These are phyloP conservation scores for Sporothrix variecibatus DNA, from an alignment of 2,329 filamentous ascomycete species.

Conservation along the genomic window DNA sequence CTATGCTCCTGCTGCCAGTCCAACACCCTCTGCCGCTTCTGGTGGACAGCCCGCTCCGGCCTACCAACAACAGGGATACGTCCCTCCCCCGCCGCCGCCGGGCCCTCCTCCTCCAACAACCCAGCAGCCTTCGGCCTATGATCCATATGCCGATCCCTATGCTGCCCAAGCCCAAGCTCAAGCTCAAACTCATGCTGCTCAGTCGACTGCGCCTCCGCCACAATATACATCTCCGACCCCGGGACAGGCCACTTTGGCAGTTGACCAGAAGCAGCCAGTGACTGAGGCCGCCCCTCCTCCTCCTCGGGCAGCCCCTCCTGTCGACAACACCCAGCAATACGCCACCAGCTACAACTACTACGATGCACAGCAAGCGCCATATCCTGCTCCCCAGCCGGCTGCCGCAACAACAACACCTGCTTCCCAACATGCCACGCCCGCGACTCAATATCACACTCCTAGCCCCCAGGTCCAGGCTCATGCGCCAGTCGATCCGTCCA, in stretches of 20 bases:
- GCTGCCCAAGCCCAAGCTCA: background rate
- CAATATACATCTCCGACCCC: background rate
- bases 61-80: constrained; percentile 5
- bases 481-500: background rate
- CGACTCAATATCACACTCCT: background rate
- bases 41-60: background rate
- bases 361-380: background rate
- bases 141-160: background rate
- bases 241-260: background rate
- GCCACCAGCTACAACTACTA: constrained; percentile 13
- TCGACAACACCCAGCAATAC: background rate
- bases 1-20: background rate
- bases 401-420: background rate
- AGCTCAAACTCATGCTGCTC: background rate
- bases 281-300: background rate
- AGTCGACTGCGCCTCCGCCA: background rate
- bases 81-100: constrained; percentile 13
- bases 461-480: background rate
- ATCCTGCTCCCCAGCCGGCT: background rate
- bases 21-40: background rate
- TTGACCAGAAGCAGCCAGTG: background rate
- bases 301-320: background rate
- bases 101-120: background rate
- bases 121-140: background rate
- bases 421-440: background rate